A percentile compares a stretch with the other conserved stretches of the same genome.
These are phyloP conservation scores for Teunomyces atbi DNA, from an alignment of 805 yeast genomes.

Conservation along the genomic window DNA sequence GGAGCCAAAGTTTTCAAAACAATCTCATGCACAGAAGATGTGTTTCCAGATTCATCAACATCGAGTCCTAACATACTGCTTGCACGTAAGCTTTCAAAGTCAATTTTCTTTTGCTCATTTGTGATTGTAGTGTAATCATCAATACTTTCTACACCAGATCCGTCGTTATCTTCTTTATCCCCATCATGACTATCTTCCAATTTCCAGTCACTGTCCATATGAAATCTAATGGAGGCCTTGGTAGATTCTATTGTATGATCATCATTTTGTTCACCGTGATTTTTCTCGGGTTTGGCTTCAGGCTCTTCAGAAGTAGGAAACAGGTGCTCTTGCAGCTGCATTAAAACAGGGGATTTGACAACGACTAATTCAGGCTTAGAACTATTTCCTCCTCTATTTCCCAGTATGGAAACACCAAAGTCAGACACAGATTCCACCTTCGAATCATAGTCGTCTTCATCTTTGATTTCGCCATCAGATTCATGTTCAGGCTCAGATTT, in stretches of 20 bases:
- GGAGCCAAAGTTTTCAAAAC: conserved; percentile 17
- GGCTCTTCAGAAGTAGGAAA: background rate
- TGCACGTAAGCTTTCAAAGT: conserved; percentile 12
- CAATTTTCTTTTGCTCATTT: conserved; percentile 5
- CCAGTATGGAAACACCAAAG: background rate
- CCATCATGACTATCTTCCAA: conserved; percentile 40
- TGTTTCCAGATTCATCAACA: background rate
- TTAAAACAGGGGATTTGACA: background rate
- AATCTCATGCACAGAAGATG: conserved; percentile 15
- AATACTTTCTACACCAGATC: conserved; percentile 17
- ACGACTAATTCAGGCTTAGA: background rate
- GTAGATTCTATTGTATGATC: conserved; percentile 8
- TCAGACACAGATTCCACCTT: background rate
- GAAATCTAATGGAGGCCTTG: conserved; percentile 25
- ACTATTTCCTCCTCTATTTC: background rate
- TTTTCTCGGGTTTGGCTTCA: background rate
- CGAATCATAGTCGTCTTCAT: background rate
- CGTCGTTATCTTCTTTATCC: conserved; percentile 39
- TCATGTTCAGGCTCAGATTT: background rate
- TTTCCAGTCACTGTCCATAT: conserved; percentile 37
- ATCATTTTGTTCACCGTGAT: conserved; percentile 1
- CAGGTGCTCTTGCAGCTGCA: background rate
- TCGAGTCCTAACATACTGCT: conserved; percentile 4
- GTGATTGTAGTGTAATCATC: background rate
- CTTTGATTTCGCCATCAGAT: background rate